Evolutionary conservation across 371 early-diverging fungal species (phyloP).

Genomic region (Mortierella sp.): DNA sequence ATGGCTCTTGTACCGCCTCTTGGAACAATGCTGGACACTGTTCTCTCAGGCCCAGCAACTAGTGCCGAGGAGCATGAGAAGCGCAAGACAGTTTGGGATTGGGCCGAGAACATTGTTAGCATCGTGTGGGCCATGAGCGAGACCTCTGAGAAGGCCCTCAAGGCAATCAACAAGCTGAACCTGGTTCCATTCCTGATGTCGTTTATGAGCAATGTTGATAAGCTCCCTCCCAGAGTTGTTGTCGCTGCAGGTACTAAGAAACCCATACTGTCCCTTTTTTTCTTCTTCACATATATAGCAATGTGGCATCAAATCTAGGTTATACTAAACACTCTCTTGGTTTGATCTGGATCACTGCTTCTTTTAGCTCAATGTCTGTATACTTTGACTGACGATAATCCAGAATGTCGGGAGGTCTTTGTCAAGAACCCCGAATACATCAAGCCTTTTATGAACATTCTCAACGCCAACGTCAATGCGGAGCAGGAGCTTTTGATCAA

Average conservation of each 20-base stretch:
- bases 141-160: slow-evolving; percentile 71
- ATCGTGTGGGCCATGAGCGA: slow-evolving; percentile 78
- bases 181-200: slow-evolving; percentile 74
- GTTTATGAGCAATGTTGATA: slow-evolving; percentile 69
- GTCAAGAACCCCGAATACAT: slow-evolving; percentile 68
- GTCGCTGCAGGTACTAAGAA: slow-evolving; percentile 68
- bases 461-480: slow-evolving; percentile 54
- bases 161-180: slow-evolving; percentile 71
- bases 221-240: slow-evolving; percentile 70
- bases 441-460: slow-evolving; percentile 59
- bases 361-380: slow-evolving; percentile 82
- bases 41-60: slow-evolving; percentile 60
- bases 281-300: not conserved
- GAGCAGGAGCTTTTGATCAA: slow-evolving; percentile 61
- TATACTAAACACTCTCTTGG: no score
- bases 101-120: slow-evolving; percentile 79
- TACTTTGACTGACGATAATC: slow-evolving; percentile 85
- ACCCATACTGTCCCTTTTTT: no score
- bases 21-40: slow-evolving; percentile 56
- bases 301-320: no score
- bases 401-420: slow-evolving; percentile 67
- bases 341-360: not conserved
- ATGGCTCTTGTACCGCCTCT: slow-evolving; percentile 60
- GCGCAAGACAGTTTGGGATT: slow-evolving; percentile 72
- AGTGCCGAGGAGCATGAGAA: slow-evolving; percentile 59